Percentiles rank a stretch among this genome's conserved stretches.
These are phyloP conservation scores for Didymella exigua DNA, from an alignment of 2,329 filamentous ascomycete genomes.

Conservation along the genomic window DNA sequence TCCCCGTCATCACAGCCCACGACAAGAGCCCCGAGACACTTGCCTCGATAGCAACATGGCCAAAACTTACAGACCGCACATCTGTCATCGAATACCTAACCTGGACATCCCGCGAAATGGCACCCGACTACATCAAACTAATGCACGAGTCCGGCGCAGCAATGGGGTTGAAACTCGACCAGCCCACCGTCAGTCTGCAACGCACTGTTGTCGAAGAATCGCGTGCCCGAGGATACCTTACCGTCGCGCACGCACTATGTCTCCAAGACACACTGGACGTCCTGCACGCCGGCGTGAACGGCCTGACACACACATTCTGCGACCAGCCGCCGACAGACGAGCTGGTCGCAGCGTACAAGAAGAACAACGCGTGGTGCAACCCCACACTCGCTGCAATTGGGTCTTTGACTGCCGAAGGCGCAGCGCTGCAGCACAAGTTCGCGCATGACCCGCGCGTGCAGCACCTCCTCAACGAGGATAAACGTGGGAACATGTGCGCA, in stretches of 20 bases:
- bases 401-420: slow-evolving; percentile 50
- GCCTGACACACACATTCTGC: slow-evolving; percentile 52
- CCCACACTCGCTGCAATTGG: slow-evolving; percentile 51
- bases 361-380: slow-evolving; percentile 51
- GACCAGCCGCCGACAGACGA: slow-evolving; percentile 49
- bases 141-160: slow-evolving; percentile 57
- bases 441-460: slow-evolving; percentile 49
- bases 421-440: slow-evolving; percentile 47
- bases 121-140: slow-evolving; percentile 58
- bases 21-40: slow-evolving; percentile 45
- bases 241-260: slow-evolving; percentile 51
- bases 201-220: slow-evolving; percentile 52
- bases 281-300: slow-evolving; percentile 50
- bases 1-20: slow-evolving; percentile 50
- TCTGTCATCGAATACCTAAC: slow-evolving; percentile 53
- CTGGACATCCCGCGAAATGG: slow-evolving; percentile 47
- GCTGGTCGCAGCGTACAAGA: slow-evolving; percentile 51
- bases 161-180: slow-evolving; percentile 45
- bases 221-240: slow-evolving; percentile 43
- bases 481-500: slow-evolving; percentile 46
- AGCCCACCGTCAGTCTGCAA: slow-evolving; percentile 54
- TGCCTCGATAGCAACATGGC: slow-evolving; percentile 54
- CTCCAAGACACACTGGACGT: slow-evolving; percentile 51
- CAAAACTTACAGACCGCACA: slow-evolving; percentile 50
- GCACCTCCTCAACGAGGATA: slow-evolving; percentile 42